A percentile compares a stretch with the other conserved stretches of the same genome.
Conservation (phyloP, 192 early-diverging fungal species). For the Chytriomyces sp. region DNA sequence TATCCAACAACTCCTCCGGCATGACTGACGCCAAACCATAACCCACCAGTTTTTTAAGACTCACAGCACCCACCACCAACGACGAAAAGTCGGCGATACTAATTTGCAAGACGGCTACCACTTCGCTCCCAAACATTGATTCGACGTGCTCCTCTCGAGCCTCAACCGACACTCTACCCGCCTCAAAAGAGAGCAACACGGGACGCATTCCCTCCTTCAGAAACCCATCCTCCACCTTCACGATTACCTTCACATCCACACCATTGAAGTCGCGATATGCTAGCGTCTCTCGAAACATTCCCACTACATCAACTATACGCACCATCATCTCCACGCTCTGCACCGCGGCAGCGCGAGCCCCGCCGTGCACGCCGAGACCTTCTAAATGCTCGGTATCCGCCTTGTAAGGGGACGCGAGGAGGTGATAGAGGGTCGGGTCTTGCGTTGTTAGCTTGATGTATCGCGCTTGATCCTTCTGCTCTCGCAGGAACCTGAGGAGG, state of each 20-base stretch:
- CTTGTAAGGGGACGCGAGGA: neutral
- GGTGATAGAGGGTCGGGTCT: slow-evolving; percentile 9
- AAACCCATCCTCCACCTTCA: slow-evolving; percentile 1
- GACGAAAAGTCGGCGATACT: slow-evolving; percentile 14
- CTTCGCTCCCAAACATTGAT: neutral
- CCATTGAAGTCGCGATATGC: slow-evolving; percentile 20
- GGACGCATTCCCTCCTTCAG: slow-evolving; percentile 2
- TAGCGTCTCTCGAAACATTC: slow-evolving; percentile 2
- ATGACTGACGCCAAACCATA: slow-evolving; percentile 13
- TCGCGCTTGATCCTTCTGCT: slow-evolving; percentile 20
- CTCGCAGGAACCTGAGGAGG: slow-evolving; percentile 3
- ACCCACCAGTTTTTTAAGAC: neutral
- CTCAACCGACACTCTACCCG: neutral
- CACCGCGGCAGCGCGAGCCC: neutral
- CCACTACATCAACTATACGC: slow-evolving; percentile 1
- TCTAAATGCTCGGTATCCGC: neutral
- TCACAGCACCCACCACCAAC: slow-evolving; percentile 13
- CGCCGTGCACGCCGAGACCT: neutral
- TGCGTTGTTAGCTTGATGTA: slow-evolving; percentile 6
- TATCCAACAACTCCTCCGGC: neutral
- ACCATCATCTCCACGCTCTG: slow-evolving; percentile 10
- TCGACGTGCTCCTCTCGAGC: neutral
- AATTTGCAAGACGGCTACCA: slow-evolving; percentile 4
- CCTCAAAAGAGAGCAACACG: neutral
- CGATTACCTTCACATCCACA: slow-evolving; percentile 1